A percentile compares a stretch with the other conserved stretches of the same genome.
Conservation (phyloP, 768 basidiomycete species). For the Collybia nuda region DNA sequence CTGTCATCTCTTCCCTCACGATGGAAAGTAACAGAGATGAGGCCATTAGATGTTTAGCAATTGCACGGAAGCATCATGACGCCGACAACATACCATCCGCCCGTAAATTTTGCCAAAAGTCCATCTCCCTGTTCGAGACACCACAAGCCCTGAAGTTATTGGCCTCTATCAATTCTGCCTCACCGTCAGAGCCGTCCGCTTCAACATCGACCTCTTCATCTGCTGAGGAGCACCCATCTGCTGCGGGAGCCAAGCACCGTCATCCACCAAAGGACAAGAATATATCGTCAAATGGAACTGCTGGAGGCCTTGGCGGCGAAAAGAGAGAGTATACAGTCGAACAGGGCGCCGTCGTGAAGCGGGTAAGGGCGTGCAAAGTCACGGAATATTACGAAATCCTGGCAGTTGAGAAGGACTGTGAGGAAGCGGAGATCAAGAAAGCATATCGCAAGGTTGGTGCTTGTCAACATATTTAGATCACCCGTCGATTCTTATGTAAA, state of each 20-base stretch:
- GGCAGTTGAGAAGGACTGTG: slow-evolving; percentile 73
- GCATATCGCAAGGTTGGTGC: slow-evolving; percentile 90
- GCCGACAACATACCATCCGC: slow-evolving; percentile 75
- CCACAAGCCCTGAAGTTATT: slow-evolving; percentile 72
- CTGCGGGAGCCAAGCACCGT: slow-evolving; percentile 70
- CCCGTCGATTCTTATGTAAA: slow-evolving; percentile 1
- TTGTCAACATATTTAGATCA: neutral
- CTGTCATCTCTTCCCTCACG: slow-evolving; percentile 1
- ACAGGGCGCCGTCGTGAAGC: slow-evolving; percentile 79
- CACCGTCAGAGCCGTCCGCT: slow-evolving; percentile 41
- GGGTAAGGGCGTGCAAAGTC: slow-evolving; percentile 82
- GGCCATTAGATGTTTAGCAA: slow-evolving; percentile 75
- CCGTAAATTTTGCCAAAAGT: slow-evolving; percentile 88
- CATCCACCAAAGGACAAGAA: slow-evolving; percentile 27
- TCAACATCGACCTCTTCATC: slow-evolving; percentile 39
- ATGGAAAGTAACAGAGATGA: slow-evolving; percentile 94
- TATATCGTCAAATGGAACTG: slow-evolving; percentile 33
- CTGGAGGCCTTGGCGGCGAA: slow-evolving; percentile 64
- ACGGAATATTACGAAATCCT: slow-evolving; percentile 95
- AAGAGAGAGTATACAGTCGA: slow-evolving; percentile 89
- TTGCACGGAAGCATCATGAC: slow-evolving; percentile 75
- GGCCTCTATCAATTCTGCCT: slow-evolving; percentile 59
- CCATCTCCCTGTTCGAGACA: slow-evolving; percentile 78
- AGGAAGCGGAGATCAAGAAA: slow-evolving; percentile 86
- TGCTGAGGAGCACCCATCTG: slow-evolving; percentile 68